Conservation (phyloP, 2,329 filamentous ascomycete species). For the Pezicula rhizophila region DNA sequence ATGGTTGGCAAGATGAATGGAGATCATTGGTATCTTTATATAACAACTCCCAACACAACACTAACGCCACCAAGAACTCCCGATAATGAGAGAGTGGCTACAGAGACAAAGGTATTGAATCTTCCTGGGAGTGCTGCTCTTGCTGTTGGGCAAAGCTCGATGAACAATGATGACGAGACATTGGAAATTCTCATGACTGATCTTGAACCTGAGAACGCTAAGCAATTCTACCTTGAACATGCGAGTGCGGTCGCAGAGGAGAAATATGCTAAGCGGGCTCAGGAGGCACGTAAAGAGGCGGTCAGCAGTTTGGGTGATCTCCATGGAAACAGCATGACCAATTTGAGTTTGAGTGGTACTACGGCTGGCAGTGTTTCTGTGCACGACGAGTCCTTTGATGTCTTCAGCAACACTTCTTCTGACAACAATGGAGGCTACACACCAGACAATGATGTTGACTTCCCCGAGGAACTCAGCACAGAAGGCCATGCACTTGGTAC, state of each 20-base stretch:
- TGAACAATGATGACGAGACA: slow-evolving; percentile 62
- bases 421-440: slow-evolving; percentile 53
- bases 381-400: slow-evolving; percentile 62
- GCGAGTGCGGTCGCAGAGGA: slow-evolving; percentile 87
- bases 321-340: slow-evolving; percentile 38
- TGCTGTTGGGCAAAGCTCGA: slow-evolving; percentile 12
- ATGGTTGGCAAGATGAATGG: slow-evolving; percentile 99
- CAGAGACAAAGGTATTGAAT: slow-evolving; percentile 26
- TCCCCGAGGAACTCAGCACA: slow-evolving; percentile 73
- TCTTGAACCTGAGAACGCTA: slow-evolving; percentile 61
- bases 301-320: slow-evolving; percentile 55
- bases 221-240: slow-evolving; percentile 69
- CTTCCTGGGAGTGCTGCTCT: slow-evolving; percentile 29
- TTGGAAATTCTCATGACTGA: slow-evolving; percentile 69
- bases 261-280: slow-evolving; percentile 64
- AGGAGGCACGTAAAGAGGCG: slow-evolving; percentile 55
- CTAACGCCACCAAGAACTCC: slow-evolving; percentile 82
- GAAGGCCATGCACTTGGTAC: slow-evolving; percentile 92
- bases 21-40: slow-evolving; percentile 98
- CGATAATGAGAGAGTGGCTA: slow-evolving; percentile 37
- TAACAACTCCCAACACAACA: slow-evolving; percentile 76
- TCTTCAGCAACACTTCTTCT: slow-evolving; percentile 70
- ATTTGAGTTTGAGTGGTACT: slow-evolving; percentile 33
- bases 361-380: slow-evolving; percentile 26
- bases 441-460: slow-evolving; percentile 49